phyloP scores from a whole-genome alignment of 2,329 filamentous ascomycete species.

The Fusarium euwallaceae region DNA sequence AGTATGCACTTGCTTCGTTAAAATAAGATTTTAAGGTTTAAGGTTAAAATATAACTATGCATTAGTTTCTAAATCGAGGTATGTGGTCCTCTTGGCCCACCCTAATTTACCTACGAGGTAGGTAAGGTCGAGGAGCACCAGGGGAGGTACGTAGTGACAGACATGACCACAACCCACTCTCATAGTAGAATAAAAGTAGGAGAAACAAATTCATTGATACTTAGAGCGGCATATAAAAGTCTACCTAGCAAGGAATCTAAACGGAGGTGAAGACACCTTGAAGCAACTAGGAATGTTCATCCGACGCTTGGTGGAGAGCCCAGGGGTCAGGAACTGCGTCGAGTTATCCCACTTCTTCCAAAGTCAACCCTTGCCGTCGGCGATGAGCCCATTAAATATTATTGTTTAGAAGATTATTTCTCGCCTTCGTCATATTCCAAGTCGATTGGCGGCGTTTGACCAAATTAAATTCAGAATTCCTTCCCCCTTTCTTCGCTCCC shows the following conservation, averaged over 20 bases:
- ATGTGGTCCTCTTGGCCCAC: not conserved
- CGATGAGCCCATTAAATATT: not conserved
- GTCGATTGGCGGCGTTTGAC: not conserved
- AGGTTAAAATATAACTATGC: not conserved
- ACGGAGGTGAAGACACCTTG: not conserved
- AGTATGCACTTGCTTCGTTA: not conserved
- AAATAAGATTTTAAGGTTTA: not conserved
- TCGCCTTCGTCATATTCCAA: not conserved
- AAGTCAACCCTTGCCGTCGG: not conserved
- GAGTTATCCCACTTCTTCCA: not conserved
- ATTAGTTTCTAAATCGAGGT: not conserved
- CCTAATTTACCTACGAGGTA: not conserved
- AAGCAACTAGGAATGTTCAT: not conserved
- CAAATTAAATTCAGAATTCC: not conserved
- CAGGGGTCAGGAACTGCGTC: not conserved
- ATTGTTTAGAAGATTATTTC: not conserved
- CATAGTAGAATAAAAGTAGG: not conserved
- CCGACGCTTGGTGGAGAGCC: not conserved
- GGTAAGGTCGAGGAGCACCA: not conserved
- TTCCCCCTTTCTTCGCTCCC: not conserved
- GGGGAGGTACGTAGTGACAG: not conserved
- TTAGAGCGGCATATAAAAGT: not conserved
- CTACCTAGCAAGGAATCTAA: not conserved
- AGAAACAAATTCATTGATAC: rapidly evolving
- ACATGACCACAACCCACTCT: not conserved